Conservation (phyloP, 176 grass and related monocot species). For the Avena sativa region DNA sequence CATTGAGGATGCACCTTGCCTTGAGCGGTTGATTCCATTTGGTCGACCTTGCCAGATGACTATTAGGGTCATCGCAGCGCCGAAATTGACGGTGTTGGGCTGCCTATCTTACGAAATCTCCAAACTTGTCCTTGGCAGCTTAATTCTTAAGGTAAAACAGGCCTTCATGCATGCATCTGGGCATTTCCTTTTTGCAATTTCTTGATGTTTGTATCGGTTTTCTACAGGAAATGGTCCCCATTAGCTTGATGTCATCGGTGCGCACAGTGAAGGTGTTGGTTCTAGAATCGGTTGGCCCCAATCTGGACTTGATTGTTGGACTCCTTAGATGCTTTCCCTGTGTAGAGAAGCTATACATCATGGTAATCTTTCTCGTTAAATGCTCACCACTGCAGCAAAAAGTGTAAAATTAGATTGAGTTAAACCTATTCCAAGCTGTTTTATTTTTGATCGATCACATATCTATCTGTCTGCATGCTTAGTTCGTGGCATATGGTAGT, state of each 20-base stretch:
- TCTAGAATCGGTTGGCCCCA: not conserved
- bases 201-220: not conserved
- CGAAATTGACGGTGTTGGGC: not conserved
- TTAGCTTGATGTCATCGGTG: not conserved
- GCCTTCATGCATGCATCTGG: not conserved
- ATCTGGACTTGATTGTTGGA: constrained; percentile 18
- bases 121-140: not conserved
- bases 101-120: not conserved
- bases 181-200: not conserved
- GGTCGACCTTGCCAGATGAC: not conserved
- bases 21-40: not conserved
- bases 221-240: constrained; percentile 8
- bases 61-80: not conserved
- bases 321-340: constrained; percentile 35
- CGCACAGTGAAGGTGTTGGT: constrained; percentile 24
- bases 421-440: not conserved
- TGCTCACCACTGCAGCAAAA: not conserved
- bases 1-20: constrained; percentile 16
- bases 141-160: not conserved
- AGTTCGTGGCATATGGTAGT: too few species aligned
- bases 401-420: not conserved
- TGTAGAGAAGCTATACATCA: constrained; percentile 10
- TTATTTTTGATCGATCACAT: not conserved
- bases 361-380: not conserved
- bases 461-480: too few species aligned